phyloP scores from a whole-genome alignment of 352 stramenopile genomes.

The Plasmopara muralis region DNA sequence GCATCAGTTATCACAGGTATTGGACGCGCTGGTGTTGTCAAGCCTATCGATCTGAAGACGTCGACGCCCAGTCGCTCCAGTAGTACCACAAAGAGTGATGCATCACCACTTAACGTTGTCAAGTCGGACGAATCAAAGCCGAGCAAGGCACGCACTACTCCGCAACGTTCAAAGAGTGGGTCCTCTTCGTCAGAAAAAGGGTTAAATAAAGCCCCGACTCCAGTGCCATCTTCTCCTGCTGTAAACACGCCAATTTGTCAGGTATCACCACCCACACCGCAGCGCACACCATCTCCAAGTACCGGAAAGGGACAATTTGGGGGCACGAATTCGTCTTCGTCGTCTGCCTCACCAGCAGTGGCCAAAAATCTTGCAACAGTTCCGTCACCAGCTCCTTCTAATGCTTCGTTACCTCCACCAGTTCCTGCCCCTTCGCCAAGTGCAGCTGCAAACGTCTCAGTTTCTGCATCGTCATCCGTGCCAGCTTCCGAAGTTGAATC shows the following conservation, averaged over 20 bases:
- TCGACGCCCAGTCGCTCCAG: constrained; percentile 48
- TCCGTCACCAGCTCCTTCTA: constrained; percentile 22
- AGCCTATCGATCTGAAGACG: constrained; percentile 78
- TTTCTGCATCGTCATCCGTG: constrained; percentile 4
- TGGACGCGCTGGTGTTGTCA: constrained; percentile 60
- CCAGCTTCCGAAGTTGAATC: constrained; percentile 14
- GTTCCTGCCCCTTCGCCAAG: constrained; percentile 19
- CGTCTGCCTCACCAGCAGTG: constrained; percentile 30
- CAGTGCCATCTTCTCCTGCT: constrained; percentile 29
- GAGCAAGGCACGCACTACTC: constrained; percentile 42
- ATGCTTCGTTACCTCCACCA: constrained; percentile 24
- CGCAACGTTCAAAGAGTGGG: constrained; percentile 44
- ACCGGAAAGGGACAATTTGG: constrained; percentile 18
- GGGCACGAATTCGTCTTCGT: constrained; percentile 27
- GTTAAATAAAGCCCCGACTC: constrained; percentile 20
- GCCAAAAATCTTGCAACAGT: constrained; percentile 16
- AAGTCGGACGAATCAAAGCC: constrained; percentile 41
- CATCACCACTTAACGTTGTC: constrained; percentile 23
- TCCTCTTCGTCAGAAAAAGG: constrained; percentile 31
- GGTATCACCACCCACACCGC: constrained; percentile 31
- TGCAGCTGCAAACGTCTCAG: constrained; percentile 5
- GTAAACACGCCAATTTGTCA: constrained; percentile 26
- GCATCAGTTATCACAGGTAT: constrained; percentile 62
- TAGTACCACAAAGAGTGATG: constrained; percentile 44
- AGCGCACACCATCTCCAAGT: constrained; percentile 32